A percentile compares a stretch with the other conserved stretches of the same genome.
Conservation (phyloP, 345 rosid species). For the Eucalyptus shirleyi region DNA sequence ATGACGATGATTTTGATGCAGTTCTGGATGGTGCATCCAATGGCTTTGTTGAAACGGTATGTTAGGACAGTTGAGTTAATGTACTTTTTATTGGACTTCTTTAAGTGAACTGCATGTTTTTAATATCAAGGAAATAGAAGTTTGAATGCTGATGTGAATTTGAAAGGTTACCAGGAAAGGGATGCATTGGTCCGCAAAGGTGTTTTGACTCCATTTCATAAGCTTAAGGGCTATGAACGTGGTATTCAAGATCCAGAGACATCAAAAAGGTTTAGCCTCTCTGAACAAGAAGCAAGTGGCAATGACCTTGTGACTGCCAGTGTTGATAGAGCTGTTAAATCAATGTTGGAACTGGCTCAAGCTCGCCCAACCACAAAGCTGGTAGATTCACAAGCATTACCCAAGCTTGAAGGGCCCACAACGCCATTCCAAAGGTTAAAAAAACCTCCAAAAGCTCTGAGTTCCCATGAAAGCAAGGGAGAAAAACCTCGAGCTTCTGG, state of each 20-base stretch:
- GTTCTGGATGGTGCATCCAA: slow-evolving; percentile 72
- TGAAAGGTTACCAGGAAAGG: slow-evolving; percentile 56
- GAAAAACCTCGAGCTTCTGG: slow-evolving; percentile 24
- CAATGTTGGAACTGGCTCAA: slow-evolving; percentile 58
- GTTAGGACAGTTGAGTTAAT: not conserved
- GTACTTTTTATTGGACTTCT: not conserved
- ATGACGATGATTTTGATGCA: slow-evolving; percentile 85
- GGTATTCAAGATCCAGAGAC: slow-evolving; percentile 55
- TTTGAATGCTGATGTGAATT: not conserved
- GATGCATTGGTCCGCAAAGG: slow-evolving; percentile 94
- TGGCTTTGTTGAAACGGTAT: slow-evolving; percentile 88
- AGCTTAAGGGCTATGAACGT: slow-evolving; percentile 89
- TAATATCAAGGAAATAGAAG: not conserved
- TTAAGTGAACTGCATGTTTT: not conserved
- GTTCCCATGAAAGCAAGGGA: slow-evolving; percentile 27
- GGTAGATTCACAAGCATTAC: slow-evolving; percentile 60
- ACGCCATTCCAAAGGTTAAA: slow-evolving; percentile 69
- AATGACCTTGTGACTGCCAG: slow-evolving; percentile 33
- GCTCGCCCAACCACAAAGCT: slow-evolving; percentile 81
- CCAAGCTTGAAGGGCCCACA: slow-evolving; percentile 77
- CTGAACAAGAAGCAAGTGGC: slow-evolving; percentile 27
- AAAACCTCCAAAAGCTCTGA: slow-evolving; percentile 26
- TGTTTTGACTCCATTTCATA: slow-evolving; percentile 90
- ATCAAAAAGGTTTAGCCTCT: slow-evolving; percentile 15
- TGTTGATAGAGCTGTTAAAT: slow-evolving; percentile 47